Base-by-base conservation (phyloP, 1,284 basidiomycete genomes). In the Ustilago lituana region DNA sequence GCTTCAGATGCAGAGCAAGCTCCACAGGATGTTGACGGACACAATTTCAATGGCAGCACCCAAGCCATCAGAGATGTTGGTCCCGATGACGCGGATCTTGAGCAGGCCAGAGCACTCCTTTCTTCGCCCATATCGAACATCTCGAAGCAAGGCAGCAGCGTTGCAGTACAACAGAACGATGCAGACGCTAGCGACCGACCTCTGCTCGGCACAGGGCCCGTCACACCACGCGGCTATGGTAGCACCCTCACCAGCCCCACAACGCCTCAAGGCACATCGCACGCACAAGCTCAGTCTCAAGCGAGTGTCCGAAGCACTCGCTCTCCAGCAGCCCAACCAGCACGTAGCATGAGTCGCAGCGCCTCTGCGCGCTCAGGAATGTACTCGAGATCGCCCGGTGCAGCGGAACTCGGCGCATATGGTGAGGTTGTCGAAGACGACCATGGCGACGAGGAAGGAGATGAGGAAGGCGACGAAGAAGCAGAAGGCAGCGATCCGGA, bases 401-500 rank as follows among this genome's bases (percentile, higher is more conserved):
- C 58, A 8, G 62, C 70, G 20, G 61, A 69, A 29, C 53, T 73
- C 23, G 59, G 37, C 3, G 37, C 31, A 17, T 50, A 33, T 17
- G 51, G 10, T 17, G 44, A 55, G 14, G 50, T 39, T 20, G 33
- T 53, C 22, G 29, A 41, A 1, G 57, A 54, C 29, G 49, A 55
- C 12, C 43, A 56, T 11, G 53, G 57, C 17, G 45, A 53, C 12
- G 47, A 61, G 4, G 57, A 35, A 17, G 46, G 40, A 11, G 51
- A 35, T 20, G 55, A 29, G 15, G 61, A 49, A 20, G 53, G 47
- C 12, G 58, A 54, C 17, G 65, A 64, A 27, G 64, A 59, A 29
- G 64, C 49, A 27, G 53, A 54, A 24, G 61, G 58, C 17, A 63
- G 53, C 35, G 72, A 74, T 44, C 67, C 72, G 15, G 58, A 74